phyloP scores from a whole-genome alignment of 2,329 filamentous ascomycete species.

The Colletotrichum chlorophyti region DNA sequence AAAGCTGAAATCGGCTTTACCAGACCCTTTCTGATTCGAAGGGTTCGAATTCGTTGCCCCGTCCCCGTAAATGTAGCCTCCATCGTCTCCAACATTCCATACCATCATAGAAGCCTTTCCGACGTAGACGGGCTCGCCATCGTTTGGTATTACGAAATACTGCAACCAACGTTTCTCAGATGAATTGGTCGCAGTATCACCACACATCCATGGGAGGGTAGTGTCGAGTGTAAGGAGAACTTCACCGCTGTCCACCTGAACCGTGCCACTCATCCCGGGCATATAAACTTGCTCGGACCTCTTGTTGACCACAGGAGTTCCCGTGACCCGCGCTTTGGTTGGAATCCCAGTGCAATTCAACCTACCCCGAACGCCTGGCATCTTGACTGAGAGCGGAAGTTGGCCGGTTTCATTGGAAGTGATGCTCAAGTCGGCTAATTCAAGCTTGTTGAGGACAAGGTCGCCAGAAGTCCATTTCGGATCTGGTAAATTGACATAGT shows the following conservation, averaged over 20 bases:
- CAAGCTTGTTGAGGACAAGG: slow-evolving; percentile 34
- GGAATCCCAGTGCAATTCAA: slow-evolving; percentile 32
- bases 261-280: neutral
- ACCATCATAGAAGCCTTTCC: slow-evolving; percentile 32
- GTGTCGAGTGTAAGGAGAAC: slow-evolving; percentile 31
- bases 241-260: neutral
- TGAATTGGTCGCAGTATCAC: neutral
- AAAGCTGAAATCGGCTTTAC: neutral
- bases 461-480: slow-evolving; percentile 40
- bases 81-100: slow-evolving; percentile 19
- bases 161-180: slow-evolving; percentile 27
- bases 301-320: neutral
- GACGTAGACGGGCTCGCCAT: slow-evolving; percentile 26
- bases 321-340: slow-evolving; percentile 5
- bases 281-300: neutral
- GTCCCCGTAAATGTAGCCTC: slow-evolving; percentile 26
- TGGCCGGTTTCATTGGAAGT: slow-evolving; percentile 10
- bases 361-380: slow-evolving; percentile 30
- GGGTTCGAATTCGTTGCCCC: slow-evolving; percentile 30
- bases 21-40: neutral
- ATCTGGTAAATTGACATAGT: slow-evolving; percentile 36
- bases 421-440: slow-evolving; percentile 9
- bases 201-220: slow-evolving; percentile 17
- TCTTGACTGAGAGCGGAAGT: slow-evolving; percentile 23
- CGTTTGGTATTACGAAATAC: slow-evolving; percentile 31